Evolutionary conservation across 345 rosid species (phyloP).

Genomic region (Salix suchowensis): DNA sequence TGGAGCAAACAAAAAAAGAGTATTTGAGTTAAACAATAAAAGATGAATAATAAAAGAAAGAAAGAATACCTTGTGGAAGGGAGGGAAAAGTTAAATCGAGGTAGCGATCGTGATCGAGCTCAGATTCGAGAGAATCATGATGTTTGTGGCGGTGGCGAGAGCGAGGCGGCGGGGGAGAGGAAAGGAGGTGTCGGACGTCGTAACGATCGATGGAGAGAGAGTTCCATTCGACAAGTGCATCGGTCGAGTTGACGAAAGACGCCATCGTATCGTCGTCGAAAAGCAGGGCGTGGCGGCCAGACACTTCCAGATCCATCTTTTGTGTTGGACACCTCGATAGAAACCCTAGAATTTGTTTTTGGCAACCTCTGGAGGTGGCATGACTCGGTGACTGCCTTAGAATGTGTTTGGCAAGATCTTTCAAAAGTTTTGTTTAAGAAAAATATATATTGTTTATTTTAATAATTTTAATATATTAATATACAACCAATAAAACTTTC

Average conservation of each 20-base stretch:
- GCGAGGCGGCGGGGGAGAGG: slow-evolving; percentile 69
- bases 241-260: slow-evolving; percentile 69
- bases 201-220: slow-evolving; percentile 88
- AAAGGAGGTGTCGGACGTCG: slow-evolving; percentile 94
- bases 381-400: too few relatives aligned
- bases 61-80: slow-evolving; percentile 40
- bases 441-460: too few relatives aligned
- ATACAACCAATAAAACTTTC: too few relatives aligned
- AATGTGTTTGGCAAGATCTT: too few relatives aligned
- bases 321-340: background rate
- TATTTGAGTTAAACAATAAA: too few relatives aligned
- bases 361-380: too few relatives aligned
- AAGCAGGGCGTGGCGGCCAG: slow-evolving; percentile 87
- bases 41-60: background rate
- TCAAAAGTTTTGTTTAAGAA: too few relatives aligned
- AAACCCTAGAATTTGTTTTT: slow-evolving; percentile 8
- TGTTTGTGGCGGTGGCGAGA: slow-evolving; percentile 40
- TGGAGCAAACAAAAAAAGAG: too few relatives aligned
- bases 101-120: slow-evolving; percentile 77
- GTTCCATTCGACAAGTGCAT: slow-evolving; percentile 91
- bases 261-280: slow-evolving; percentile 90
- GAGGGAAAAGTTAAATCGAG: slow-evolving; percentile 52
- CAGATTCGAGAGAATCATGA: slow-evolving; percentile 42
- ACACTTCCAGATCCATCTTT: slow-evolving; percentile 64
- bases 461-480: too few relatives aligned